These are phyloP conservation scores for Porpolomopsis calyptriformis DNA, from an alignment of 768 basidiomycete species.

Conservation along the genomic window DNA sequence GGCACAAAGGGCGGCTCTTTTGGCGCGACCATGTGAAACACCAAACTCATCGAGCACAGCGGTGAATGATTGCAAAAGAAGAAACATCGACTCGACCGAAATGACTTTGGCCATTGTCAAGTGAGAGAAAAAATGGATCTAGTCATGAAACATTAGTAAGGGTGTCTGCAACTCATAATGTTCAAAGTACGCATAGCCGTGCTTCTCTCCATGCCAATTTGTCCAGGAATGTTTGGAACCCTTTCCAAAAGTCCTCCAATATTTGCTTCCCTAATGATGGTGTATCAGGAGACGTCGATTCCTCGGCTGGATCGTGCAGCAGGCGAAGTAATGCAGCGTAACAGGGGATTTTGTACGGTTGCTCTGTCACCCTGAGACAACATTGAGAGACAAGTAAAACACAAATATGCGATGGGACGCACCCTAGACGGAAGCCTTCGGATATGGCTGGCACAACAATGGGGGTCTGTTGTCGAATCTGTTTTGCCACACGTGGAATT, in stretches of 20 bases:
- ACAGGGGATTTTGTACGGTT: slow-evolving; percentile 88
- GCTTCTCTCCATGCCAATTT: slow-evolving; percentile 86
- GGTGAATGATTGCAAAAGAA: slow-evolving; percentile 74
- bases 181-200: slow-evolving; percentile 63
- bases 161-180: slow-evolving; percentile 1
- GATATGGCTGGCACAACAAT: slow-evolving; percentile 54
- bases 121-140: slow-evolving; percentile 94
- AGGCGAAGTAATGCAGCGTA: slow-evolving; percentile 73
- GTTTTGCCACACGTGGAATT: slow-evolving; percentile 51
- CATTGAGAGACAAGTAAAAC: background rate
- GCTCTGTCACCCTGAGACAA: slow-evolving; percentile 65
- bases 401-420: slow-evolving; percentile 12
- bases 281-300: slow-evolving; percentile 27
- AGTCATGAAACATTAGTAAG: slow-evolving; percentile 2
- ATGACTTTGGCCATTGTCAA: slow-evolving; percentile 68
- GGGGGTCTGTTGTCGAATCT: slow-evolving; percentile 50
- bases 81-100: slow-evolving; percentile 66
- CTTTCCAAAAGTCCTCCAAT: slow-evolving; percentile 84
- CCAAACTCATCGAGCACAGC: slow-evolving; percentile 85
- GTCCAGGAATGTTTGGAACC: slow-evolving; percentile 82
- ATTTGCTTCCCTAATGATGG: slow-evolving; percentile 57
- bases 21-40: slow-evolving; percentile 75
- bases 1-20: slow-evolving; percentile 70
- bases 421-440: slow-evolving; percentile 71
- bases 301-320: slow-evolving; percentile 41